phyloP scores from a whole-genome alignment of 129 eudicot genomes.

The Escallonia herrerae region DNA sequence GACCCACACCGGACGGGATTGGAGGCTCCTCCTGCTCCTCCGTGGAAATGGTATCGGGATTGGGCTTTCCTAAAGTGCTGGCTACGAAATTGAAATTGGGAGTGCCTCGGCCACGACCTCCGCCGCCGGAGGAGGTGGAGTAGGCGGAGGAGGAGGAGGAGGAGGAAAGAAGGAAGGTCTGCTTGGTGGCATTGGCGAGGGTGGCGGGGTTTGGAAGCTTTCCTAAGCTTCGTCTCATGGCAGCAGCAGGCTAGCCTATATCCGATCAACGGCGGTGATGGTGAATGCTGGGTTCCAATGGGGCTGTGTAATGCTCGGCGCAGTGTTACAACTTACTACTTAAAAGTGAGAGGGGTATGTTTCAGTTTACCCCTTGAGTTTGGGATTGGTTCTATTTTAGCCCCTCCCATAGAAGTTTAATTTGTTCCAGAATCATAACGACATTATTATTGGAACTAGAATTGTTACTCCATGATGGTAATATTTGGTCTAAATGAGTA shows the following conservation, averaged over 20 bases:
- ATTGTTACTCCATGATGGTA: no score
- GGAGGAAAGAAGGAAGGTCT: constrained; percentile 15
- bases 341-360: no score
- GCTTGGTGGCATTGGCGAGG: constrained; percentile 28
- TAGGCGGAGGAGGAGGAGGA: constrained; percentile 11
- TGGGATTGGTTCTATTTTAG: no score
- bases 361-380: no score
- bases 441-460: no score
- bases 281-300: neutral
- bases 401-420: no score
- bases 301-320: no score
- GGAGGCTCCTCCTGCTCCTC: constrained; percentile 2
- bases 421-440: no score
- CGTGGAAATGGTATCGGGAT: constrained; percentile 4
- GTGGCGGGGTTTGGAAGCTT: constrained; percentile 24
- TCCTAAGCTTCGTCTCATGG: constrained; percentile 53
- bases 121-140: constrained; percentile 32
- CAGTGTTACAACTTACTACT: no score
- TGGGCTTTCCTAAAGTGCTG: constrained; percentile 5
- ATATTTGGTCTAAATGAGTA: no score
- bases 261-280: no score
- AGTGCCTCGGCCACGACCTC: constrained; percentile 51
- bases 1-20: constrained; percentile 33
- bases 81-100: constrained; percentile 13
- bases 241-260: neutral